Evolutionary conservation across 371 early-diverging fungal genomes (phyloP).

Genomic region (Mortierella sp.): DNA sequence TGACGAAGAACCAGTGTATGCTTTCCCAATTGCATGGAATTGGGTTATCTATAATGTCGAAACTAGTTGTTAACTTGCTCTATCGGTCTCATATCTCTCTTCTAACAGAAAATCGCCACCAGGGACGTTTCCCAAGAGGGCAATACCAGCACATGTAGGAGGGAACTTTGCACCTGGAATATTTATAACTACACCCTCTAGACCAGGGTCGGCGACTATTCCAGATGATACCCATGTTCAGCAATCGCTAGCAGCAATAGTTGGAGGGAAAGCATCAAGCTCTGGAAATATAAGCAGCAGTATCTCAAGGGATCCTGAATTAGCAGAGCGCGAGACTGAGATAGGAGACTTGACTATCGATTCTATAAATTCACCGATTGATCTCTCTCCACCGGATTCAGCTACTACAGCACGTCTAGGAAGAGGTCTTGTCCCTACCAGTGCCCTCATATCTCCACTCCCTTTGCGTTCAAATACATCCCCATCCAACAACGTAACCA

Average conservation of each 20-base stretch:
- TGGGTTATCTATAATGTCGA: background rate
- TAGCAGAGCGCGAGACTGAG: slow-evolving; percentile 25
- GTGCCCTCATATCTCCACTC: slow-evolving; percentile 24
- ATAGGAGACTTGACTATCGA: slow-evolving; percentile 49
- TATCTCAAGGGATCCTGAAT: slow-evolving; percentile 9
- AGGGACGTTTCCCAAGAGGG: slow-evolving; percentile 38
- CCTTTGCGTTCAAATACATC: slow-evolving; percentile 39
- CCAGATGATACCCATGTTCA: slow-evolving; percentile 34
- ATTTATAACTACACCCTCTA: slow-evolving; percentile 48
- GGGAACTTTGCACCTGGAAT: slow-evolving; percentile 53
- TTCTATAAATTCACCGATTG: slow-evolving; percentile 50
- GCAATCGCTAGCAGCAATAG: slow-evolving; percentile 8
- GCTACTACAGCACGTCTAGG: slow-evolving; percentile 2
- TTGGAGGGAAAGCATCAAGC: background rate
- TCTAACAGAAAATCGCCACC: slow-evolving; percentile 40
- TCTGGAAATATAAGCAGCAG: background rate
- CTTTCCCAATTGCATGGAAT: background rate
- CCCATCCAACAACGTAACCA: slow-evolving; percentile 20
- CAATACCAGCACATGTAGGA: slow-evolving; percentile 38
- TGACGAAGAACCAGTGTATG: slow-evolving; percentile 63
- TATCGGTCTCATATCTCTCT: background rate
- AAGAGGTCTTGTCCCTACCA: background rate
- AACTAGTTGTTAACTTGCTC: background rate
- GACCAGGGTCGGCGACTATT: slow-evolving; percentile 51
- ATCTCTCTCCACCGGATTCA: slow-evolving; percentile 44